Evolutionary conservation across 163 green algal genomes (phyloP).

Genomic region (Trebouxia gelatinosa): DNA sequence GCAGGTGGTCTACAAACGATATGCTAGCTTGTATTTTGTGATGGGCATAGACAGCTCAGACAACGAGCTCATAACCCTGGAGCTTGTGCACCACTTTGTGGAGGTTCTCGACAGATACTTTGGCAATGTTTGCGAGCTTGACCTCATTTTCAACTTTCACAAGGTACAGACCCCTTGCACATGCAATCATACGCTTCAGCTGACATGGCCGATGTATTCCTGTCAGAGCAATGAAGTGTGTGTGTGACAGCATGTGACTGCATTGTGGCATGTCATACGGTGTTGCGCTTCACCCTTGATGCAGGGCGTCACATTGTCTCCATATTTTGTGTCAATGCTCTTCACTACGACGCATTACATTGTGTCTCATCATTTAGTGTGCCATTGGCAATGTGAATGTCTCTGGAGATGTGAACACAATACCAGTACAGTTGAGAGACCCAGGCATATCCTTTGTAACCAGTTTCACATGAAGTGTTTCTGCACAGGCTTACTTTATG

Average conservation of each 20-base stretch:
- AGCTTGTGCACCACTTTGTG: constrained; percentile 94
- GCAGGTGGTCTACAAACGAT: constrained; percentile 83
- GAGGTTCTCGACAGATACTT: constrained; percentile 97
- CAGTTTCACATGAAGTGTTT: no score
- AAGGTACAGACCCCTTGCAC: constrained; percentile 54
- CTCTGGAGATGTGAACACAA: no score
- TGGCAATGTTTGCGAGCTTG: constrained; percentile 98
- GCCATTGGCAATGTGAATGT: not conserved
- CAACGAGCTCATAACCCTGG: constrained; percentile 94
- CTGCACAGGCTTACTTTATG: constrained; percentile 92
- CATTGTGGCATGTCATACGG: not conserved
- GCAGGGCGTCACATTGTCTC: not conserved
- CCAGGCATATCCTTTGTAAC: no score
- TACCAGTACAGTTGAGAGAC: no score
- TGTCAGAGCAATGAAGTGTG: not conserved
- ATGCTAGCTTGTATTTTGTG: constrained; percentile 96
- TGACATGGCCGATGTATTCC: not conserved
- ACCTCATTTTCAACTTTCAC: constrained; percentile 99
- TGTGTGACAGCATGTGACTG: not conserved
- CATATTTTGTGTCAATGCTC: not conserved
- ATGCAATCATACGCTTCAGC: not conserved
- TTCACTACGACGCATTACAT: not conserved
- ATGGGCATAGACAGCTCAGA: constrained; percentile 83
- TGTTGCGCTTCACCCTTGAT: not conserved
- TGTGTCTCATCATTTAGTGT: not conserved